A percentile compares a stretch with the other conserved stretches of the same genome.
phyloP scores from a whole-genome alignment of 176 grass and related monocot species.

The Oryza longistaminata region DNA sequence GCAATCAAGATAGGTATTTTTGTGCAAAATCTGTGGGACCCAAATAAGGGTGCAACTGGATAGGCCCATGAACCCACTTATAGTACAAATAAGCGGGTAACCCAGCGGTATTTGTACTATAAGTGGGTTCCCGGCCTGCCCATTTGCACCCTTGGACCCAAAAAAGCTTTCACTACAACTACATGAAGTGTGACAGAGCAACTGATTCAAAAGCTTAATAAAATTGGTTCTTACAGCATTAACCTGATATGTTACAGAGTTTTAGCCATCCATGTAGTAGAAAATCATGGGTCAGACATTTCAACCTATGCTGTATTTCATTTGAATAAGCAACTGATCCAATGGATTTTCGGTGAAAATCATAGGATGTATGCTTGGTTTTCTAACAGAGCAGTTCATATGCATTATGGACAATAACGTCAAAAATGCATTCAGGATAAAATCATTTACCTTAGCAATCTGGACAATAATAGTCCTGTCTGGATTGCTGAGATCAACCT shows the following conservation, averaged over 20 bases:
- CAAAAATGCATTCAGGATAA: background rate
- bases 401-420: background rate
- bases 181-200: background rate
- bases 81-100: no score
- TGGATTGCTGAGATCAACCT: constrained; percentile 90
- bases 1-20: background rate
- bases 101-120: no score
- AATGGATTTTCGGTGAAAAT: background rate
- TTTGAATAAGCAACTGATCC: background rate
- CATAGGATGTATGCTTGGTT: background rate
- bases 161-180: constrained; percentile 1
- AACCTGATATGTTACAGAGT: background rate
- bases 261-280: background rate
- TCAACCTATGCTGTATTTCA: no score
- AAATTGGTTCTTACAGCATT: background rate
- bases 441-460: constrained; percentile 78
- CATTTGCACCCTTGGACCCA: no score
- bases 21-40: background rate
- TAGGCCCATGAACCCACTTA: no score
- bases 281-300: no score
- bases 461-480: constrained; percentile 86
- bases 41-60: background rate
- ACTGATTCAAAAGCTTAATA: background rate
- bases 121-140: no score
- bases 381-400: background rate